Conservation (phyloP, 2,329 filamentous ascomycete genomes). For the Didymella pinodella region DNA sequence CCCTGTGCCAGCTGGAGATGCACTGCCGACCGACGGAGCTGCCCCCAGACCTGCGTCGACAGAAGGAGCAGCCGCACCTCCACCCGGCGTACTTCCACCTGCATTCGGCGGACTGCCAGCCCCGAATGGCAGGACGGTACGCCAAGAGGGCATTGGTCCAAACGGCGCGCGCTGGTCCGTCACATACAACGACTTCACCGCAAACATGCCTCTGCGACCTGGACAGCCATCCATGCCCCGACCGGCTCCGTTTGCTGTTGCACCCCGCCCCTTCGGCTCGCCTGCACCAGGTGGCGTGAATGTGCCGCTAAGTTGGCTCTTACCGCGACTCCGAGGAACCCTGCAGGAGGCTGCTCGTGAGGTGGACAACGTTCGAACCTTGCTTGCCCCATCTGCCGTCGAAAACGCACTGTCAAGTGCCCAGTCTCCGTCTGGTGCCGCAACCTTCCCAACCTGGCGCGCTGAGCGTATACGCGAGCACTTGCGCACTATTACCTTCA, state of each 20-base stretch:
- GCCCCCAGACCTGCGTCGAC: background rate
- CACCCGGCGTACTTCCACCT: background rate
- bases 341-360: conserved; percentile 42
- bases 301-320: conserved; percentile 22
- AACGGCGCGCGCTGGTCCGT: conserved; percentile 63
- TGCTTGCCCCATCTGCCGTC: conserved; percentile 23
- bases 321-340: conserved; percentile 33
- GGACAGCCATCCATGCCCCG: conserved; percentile 36
- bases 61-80: background rate
- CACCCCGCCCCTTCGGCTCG: conserved; percentile 27
- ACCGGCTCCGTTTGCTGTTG: conserved; percentile 33
- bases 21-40: conserved; percentile 8
- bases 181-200: conserved; percentile 58
- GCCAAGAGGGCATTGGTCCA: conserved; percentile 59
- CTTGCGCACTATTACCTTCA: conserved; percentile 32
- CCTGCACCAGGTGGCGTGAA: conserved; percentile 27
- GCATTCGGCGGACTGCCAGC: conserved; percentile 13
- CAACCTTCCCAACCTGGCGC: conserved; percentile 39
- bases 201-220: conserved; percentile 35
- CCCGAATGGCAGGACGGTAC: conserved; percentile 53
- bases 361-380: conserved; percentile 42
- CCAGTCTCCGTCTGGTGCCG: conserved; percentile 6
- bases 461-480: conserved; percentile 40
- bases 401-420: conserved; percentile 23
- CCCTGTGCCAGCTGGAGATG: conserved; percentile 10